phyloP scores from a whole-genome alignment of 2,329 filamentous ascomycete genomes.

The Cladosporium sp. region DNA sequence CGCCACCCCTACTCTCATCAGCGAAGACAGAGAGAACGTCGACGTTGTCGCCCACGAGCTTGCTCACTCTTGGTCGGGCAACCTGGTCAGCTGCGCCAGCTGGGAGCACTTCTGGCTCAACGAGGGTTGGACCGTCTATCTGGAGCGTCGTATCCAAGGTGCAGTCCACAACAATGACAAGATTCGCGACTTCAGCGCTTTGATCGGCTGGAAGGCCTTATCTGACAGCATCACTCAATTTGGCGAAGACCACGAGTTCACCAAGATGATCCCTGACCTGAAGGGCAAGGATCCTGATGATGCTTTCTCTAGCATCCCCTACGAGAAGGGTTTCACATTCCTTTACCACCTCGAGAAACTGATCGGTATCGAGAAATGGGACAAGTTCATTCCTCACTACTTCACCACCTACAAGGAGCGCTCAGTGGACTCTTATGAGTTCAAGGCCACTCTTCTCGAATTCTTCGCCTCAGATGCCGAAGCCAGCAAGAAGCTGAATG shows the following conservation, averaged over 20 bases:
- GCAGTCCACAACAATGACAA: constrained; percentile 71
- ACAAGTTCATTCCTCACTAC: constrained; percentile 94
- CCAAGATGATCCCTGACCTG: constrained; percentile 80
- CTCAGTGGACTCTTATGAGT: constrained; percentile 89
- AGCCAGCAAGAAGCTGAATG: constrained; percentile 57
- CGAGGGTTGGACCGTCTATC: constrained; percentile 88
- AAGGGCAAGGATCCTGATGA: constrained; percentile 93
- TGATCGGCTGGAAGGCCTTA: constrained; percentile 91
- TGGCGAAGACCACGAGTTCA: constrained; percentile 84
- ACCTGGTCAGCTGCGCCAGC: constrained; percentile 70
- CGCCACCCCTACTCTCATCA: constrained; percentile 90
- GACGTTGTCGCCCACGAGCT: constrained; percentile 92
- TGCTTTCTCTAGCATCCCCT: constrained; percentile 85
- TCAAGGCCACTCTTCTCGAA: constrained; percentile 78
- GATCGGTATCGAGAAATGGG: constrained; percentile 79
- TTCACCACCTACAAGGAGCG: constrained; percentile 80
- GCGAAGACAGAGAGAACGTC: constrained; percentile 75
- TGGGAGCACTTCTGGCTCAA: constrained; percentile 75
- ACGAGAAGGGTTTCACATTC: constrained; percentile 96
- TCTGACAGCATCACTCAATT: constrained; percentile 74
- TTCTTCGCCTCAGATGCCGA: constrained; percentile 72
- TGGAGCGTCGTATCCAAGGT: constrained; percentile 78
- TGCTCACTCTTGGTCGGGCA: constrained; percentile 78
- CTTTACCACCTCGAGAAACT: constrained; percentile 85
- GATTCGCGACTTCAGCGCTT: constrained; percentile 88